Percentiles rank a stretch among this genome's conserved stretches.
Evolutionary conservation across 2,329 filamentous ascomycete species (phyloP).

Genomic region (Botrytis aclada): DNA sequence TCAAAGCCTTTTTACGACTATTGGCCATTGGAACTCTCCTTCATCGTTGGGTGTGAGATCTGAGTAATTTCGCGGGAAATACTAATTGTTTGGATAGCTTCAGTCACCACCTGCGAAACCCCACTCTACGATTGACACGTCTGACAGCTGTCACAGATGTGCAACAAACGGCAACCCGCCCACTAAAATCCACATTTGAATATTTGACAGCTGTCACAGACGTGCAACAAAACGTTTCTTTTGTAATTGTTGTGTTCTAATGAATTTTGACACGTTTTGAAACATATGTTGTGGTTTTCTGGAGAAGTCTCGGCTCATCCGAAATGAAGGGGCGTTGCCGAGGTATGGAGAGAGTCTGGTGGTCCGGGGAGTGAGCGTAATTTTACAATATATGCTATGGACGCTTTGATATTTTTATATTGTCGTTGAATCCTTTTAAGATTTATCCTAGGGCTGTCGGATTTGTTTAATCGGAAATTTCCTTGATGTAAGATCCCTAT

Average conservation of each 20-base stretch:
- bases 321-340: background rate
- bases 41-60: background rate
- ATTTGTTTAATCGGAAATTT: background rate
- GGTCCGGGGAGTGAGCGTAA: too few species aligned
- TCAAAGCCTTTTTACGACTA: background rate
- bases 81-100: background rate
- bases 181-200: background rate
- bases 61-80: background rate
- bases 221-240: background rate
- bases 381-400: background rate
- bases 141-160: slow-evolving; percentile 10
- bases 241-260: background rate
- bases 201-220: slow-evolving; percentile 14
- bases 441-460: background rate
- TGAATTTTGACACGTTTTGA: background rate
- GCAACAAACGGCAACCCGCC: background rate
- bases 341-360: background rate
- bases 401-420: background rate
- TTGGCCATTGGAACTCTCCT: background rate
- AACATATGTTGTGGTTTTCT: background rate
- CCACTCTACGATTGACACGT: background rate
- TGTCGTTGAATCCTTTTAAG: background rate
- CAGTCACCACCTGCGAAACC: background rate
- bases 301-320: background rate
- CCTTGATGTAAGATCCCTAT: background rate